Evolutionary conservation across 2,329 filamentous ascomycete species (phyloP), one percentile per base, ranked within the genome.

Genomic region (Alternaria longipes): DNA sequence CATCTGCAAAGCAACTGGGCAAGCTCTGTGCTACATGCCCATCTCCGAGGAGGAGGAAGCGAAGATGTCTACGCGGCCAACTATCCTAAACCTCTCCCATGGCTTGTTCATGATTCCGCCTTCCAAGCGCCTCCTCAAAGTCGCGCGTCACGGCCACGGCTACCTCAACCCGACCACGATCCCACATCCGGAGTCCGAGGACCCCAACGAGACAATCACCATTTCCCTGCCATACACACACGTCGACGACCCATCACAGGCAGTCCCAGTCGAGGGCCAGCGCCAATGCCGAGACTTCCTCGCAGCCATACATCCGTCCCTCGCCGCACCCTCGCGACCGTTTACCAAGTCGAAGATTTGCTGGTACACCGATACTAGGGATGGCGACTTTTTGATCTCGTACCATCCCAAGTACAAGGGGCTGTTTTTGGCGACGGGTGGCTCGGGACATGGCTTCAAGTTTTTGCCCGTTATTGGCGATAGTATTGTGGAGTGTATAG

Each of bases 41-140:
- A 85, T 98, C 69, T 90, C 88, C 0, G 81, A 87, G 16, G 85
- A 86, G 5, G 94, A 97, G 79, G 88, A 94, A 78, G 81, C 82
- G 16, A 78, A 78, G 4, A 82, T 97, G 11, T 82, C 82, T 42
- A 80, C 86, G 34, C 88, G 89, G 72, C 94, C 94, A 0, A 90
- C 93, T 2, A 80, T 92, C 22, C 80, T 94, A 41, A 92, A 93
- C 79, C 83, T 94, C 66, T 86, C 84, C 50, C 87, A 85, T 2
- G 91, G 91, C 8, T 84, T 91, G 60, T 94, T 93, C 82, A 84
- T 91, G 74, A 91, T 94, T 64, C 90, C 91, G 4, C 91, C 92
- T 0, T 79, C 75, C 1, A 69, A 76, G 24, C 70, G 75, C 26
- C 63, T 78, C 7, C 75, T 85, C 46, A 85, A 85, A 70, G 71